Conservation (phyloP, 2,329 filamentous ascomycete species). For the Anthostomella pinea region DNA sequence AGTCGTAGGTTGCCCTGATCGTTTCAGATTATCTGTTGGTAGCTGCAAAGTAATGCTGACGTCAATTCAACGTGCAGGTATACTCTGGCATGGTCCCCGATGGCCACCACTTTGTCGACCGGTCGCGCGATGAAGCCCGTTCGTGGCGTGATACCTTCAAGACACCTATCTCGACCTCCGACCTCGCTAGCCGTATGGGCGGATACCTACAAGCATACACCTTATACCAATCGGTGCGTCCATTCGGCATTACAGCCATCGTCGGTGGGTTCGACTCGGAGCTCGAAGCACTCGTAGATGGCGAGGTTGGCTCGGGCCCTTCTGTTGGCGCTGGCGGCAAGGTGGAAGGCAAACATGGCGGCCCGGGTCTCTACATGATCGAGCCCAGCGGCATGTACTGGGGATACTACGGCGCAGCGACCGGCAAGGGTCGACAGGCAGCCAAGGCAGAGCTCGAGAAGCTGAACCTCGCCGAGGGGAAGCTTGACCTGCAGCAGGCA, state of each 20-base stretch:
- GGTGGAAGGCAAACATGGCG: conserved; percentile 71
- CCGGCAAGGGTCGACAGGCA: conserved; percentile 92
- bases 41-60: conserved; percentile 3
- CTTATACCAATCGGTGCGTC: conserved; percentile 92
- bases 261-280: conserved; percentile 92
- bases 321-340: conserved; percentile 80
- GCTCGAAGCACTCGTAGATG: conserved; percentile 79
- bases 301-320: conserved; percentile 82
- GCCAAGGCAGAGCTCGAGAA: conserved; percentile 99
- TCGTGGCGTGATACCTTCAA: conserved; percentile 94
- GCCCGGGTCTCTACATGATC: conserved; percentile 96
- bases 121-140: conserved; percentile 89
- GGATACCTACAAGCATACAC: conserved; percentile 97
- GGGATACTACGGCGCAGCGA: conserved; percentile 98
- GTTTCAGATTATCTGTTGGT: conserved; percentile 3
- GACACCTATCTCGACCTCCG: conserved; percentile 82
- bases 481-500: conserved; percentile 76
- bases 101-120: conserved; percentile 89
- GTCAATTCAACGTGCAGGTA: too few relatives aligned
- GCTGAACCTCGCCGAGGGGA: conserved; percentile 77
- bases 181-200: conserved; percentile 89
- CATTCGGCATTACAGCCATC: conserved; percentile 95
- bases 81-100: conserved; percentile 94
- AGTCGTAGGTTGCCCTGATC: conserved; percentile 78
- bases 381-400: conserved; percentile 96